phyloP scores from a whole-genome alignment of 768 basidiomycete genomes.

The Tephrocybe rancida region DNA sequence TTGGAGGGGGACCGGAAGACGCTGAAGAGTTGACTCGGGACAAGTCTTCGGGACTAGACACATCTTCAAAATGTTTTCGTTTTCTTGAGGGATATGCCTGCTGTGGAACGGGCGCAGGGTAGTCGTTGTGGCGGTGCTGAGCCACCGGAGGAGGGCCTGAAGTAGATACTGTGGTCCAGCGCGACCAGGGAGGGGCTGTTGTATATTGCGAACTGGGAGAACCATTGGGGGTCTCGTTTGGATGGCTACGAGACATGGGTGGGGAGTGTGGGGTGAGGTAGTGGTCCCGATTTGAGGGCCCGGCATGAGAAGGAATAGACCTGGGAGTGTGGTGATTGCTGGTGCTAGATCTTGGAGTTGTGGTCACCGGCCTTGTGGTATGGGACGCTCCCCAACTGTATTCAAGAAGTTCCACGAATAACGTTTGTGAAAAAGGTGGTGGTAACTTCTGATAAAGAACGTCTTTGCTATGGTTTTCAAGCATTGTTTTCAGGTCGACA shows the following conservation, averaged over 20 bases:
- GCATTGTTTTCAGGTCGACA: constrained; percentile 73
- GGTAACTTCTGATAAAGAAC: constrained; percentile 70
- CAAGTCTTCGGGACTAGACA: constrained; percentile 24
- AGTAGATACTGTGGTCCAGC: constrained; percentile 49
- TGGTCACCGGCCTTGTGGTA: constrained; percentile 24
- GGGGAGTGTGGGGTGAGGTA: constrained; percentile 18
- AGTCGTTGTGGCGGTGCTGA: constrained; percentile 37
- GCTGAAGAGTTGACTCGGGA: constrained; percentile 23
- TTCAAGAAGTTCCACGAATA: constrained; percentile 75
- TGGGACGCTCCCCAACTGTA: constrained; percentile 61
- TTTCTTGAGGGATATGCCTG: constrained; percentile 42
- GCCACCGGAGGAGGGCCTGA: constrained; percentile 47
- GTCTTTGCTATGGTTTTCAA: constrained; percentile 73
- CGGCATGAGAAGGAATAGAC: constrained; percentile 15
- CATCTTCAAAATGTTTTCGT: constrained; percentile 46
- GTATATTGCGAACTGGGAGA: constrained; percentile 22
- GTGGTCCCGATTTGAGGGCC: constrained; percentile 15
- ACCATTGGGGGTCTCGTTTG: constrained; percentile 10
- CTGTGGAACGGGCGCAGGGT: constrained; percentile 35
- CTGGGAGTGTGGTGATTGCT: constrained; percentile 23
- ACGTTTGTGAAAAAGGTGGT: constrained; percentile 62
- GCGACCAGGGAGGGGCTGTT: constrained; percentile 46
- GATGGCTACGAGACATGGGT: constrained; percentile 17
- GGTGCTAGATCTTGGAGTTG: constrained; percentile 21
- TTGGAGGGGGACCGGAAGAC: constrained; percentile 30